Evolutionary conservation across 331 rosid genomes (phyloP), one percentile per base, ranked within the genome.

Genomic region (Acacia pycnantha): DNA sequence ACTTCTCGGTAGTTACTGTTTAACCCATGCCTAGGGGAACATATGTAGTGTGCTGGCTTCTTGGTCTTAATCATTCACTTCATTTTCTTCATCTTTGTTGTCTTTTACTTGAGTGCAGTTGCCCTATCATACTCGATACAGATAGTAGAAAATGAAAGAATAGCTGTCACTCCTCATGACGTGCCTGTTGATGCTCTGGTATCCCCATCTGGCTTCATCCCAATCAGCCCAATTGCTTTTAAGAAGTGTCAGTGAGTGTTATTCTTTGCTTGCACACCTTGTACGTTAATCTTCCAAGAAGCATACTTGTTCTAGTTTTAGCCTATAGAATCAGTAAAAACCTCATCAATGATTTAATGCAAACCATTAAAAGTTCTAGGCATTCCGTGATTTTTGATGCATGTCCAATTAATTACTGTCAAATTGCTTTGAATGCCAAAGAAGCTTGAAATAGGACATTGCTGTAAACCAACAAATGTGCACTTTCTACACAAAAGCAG

Each of bases 111-210:
- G 59, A 46, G 64, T 81, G 88, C 90, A 92, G 93, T 90, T 76
- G 93, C 93, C 48, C 86, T 90, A 3, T 92, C 93, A 58, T 92
- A 92, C 69, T 86, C 94, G 21, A 29, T 80, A 27, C 97, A 92
- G 86, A 87, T 92, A 79, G 24, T 85, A 79, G 92, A 90, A 59
- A 53, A 79, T 74, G 91, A 84, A 62, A 90, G 83, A 78, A 74
- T 77, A 77, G 79, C 81, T 50, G 94, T 86, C 27, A 65, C 87
- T 29, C 82, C 77, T 2, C 77, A 87, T 14, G 97, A 92, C 81
- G 82, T 79, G 54, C 71, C 61, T 10, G 70, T 79, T 27, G 82
- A 79, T 79, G 97, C 88, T 40, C 89, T 90, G 12, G 90, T 92
- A 65, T 79, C 88, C 15, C 87, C 94, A 8, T 66, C 79, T 11